Conservation (phyloP, 73 alveolate genomes). For the Tetrahymena malaccensis region DNA sequence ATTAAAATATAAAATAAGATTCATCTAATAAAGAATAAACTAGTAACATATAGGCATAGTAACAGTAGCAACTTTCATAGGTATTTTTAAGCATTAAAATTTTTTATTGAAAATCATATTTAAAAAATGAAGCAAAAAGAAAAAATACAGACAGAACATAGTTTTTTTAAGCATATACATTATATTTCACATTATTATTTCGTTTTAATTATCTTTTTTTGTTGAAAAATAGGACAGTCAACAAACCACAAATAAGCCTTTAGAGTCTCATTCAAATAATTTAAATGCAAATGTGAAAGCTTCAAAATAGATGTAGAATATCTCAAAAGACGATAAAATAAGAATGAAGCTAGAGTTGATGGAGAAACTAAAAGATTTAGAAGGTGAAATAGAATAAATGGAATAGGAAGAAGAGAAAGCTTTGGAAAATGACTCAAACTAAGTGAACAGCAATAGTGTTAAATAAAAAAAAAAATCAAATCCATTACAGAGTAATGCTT, state of each 20-base stretch:
- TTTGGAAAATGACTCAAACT: not conserved
- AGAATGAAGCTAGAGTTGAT: not conserved
- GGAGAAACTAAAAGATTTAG: not conserved
- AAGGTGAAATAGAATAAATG: not conserved
- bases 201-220: no score
- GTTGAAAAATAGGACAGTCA: no score
- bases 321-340: not conserved
- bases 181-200: no score
- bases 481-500: not conserved
- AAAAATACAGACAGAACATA: no score
- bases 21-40: no score
- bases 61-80: not conserved
- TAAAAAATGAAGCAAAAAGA: no score
- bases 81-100: not conserved
- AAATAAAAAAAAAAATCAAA: not conserved
- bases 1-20: not conserved
- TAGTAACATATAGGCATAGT: not conserved
- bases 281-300: not conserved
- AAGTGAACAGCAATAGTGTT: not conserved
- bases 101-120: no score
- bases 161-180: no score
- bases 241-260: not conserved
- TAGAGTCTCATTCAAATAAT: not conserved
- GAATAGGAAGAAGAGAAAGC: not conserved
- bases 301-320: not conserved